These are phyloP conservation scores for Pestalotiopsis sp. DNA, from an alignment of 2,329 filamentous ascomycete species.

Conservation along the genomic window DNA sequence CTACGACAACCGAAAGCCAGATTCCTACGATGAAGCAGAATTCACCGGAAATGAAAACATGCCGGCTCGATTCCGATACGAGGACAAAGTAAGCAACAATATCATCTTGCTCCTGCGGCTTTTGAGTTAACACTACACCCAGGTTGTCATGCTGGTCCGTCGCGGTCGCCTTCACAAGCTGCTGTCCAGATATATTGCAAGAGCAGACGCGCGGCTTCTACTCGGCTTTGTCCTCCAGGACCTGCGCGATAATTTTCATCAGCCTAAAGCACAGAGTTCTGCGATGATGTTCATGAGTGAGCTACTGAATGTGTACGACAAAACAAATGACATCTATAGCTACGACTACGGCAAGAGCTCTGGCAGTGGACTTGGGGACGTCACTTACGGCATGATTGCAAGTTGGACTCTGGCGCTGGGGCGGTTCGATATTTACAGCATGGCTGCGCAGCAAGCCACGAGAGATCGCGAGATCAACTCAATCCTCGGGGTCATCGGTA, in stretches of 20 bases:
- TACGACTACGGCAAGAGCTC: not conserved
- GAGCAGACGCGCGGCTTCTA: not conserved
- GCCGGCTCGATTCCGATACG: constrained; percentile 18
- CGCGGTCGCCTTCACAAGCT: not conserved
- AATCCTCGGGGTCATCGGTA: not conserved
- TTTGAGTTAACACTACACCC: not conserved
- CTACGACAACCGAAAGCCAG: constrained; percentile 14
- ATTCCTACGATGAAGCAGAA: constrained; percentile 19
- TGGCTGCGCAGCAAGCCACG: no score
- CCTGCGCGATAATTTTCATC: not conserved
- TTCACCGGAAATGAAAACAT: constrained; percentile 20
- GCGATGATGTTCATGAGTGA: not conserved
- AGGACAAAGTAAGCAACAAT: constrained; percentile 20
- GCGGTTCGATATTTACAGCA: not conserved
- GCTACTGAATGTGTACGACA: not conserved
- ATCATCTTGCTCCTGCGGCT: not conserved
- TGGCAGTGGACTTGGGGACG: not conserved
- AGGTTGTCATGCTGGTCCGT: not conserved
- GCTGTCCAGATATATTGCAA: not conserved
- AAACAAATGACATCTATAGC: not conserved
- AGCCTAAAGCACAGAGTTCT: not conserved
- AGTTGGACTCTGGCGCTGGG: not conserved
- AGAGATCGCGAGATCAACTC: not conserved
- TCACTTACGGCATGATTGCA: not conserved
- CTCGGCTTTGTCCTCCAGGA: not conserved